These are phyloP conservation scores for Flagelloscypha sp. DNA, from an alignment of 768 basidiomycete genomes.

Conservation along the genomic window DNA sequence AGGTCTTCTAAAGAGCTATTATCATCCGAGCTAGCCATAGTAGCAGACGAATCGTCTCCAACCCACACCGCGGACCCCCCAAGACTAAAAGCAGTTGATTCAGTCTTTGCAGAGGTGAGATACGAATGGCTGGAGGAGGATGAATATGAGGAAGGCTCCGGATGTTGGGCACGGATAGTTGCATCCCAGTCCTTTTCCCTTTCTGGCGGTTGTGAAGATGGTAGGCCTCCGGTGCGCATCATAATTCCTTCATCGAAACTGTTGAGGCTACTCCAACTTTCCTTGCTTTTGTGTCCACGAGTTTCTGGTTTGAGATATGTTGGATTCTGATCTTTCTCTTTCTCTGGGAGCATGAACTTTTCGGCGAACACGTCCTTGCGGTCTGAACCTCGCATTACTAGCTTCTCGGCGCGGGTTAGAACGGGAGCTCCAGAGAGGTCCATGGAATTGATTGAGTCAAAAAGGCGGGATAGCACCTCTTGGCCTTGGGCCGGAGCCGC, in stretches of 20 bases:
- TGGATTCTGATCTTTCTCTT: constrained; percentile 4
- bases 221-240: no score
- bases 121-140: no score
- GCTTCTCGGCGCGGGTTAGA: constrained; percentile 74
- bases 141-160: no score
- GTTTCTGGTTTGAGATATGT: neutral
- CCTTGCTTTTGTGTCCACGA: constrained; percentile 19
- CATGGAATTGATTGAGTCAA: constrained; percentile 91
- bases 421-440: constrained; percentile 71
- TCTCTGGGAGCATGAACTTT: constrained; percentile 47
- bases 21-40: no score
- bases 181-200: constrained; percentile 21
- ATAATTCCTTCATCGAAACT: constrained; percentile 67
- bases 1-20: no score
- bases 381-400: constrained; percentile 85
- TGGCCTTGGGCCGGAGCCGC: constrained; percentile 82
- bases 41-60: no score
- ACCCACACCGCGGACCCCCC: constrained; percentile 84
- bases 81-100: constrained; percentile 47
- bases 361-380: constrained; percentile 89
- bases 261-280: constrained; percentile 18
- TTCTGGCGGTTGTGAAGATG: no score
- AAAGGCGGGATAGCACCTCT: constrained; percentile 82
- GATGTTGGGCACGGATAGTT: constrained; percentile 17
- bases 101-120: constrained; percentile 18